A percentile compares a stretch with the other conserved stretches of the same genome.
Conservation (phyloP, 306 rosid genomes). For the Pachyrhizus erosus region DNA sequence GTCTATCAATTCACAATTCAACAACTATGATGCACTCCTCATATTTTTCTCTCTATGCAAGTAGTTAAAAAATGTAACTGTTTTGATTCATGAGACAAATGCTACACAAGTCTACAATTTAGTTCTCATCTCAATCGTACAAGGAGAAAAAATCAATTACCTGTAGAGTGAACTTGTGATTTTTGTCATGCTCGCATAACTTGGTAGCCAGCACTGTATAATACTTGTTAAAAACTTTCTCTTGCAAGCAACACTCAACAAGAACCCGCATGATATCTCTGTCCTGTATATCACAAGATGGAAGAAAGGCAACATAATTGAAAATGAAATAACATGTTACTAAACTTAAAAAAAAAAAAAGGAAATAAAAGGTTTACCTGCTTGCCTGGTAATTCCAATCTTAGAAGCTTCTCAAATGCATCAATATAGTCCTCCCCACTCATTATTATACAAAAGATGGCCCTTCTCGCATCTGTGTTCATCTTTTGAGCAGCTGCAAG, state of each 20-base stretch:
- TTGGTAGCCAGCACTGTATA: slow-evolving; percentile 84
- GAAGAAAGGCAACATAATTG: not conserved
- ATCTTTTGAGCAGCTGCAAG: slow-evolving; percentile 91
- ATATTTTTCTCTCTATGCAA: not conserved
- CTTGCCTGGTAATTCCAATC: slow-evolving; percentile 86
- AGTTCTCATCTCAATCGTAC: slow-evolving; percentile 5
- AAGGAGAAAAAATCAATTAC: slow-evolving; percentile 50
- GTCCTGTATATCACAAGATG: slow-evolving; percentile 57
- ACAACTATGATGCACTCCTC: too few species aligned
- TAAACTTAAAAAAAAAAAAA: not conserved
- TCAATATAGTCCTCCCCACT: slow-evolving; percentile 91
- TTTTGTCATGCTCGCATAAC: slow-evolving; percentile 92
- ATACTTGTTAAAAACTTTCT: slow-evolving; percentile 89
- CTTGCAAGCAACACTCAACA: slow-evolving; percentile 92
- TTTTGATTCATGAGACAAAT: not conserved
- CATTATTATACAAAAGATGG: slow-evolving; percentile 95
- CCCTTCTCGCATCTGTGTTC: slow-evolving; percentile 92
- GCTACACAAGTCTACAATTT: not conserved
- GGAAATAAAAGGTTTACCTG: slow-evolving; percentile 57
- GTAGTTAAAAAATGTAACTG: not conserved
- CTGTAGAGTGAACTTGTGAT: slow-evolving; percentile 95
- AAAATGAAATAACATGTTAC: slow-evolving; percentile 16
- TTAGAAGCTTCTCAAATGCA: slow-evolving; percentile 93
- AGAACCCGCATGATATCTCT: slow-evolving; percentile 92
- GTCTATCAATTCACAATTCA: too few species aligned